Conservation (phyloP, 2,329 filamentous ascomycete genomes). For the Microcyclosporella mali region DNA sequence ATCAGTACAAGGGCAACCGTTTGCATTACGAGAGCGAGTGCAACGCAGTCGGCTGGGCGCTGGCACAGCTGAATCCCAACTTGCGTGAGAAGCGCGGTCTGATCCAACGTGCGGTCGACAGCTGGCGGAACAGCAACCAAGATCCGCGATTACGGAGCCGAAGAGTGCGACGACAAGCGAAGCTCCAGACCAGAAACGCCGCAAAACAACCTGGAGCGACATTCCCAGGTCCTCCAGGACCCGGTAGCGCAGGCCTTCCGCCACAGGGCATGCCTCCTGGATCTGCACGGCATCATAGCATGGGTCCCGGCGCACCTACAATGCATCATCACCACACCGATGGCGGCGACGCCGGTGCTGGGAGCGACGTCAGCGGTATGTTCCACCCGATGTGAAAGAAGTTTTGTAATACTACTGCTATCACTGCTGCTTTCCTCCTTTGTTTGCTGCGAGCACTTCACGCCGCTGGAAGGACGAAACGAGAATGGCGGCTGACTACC, state of each 20-base stretch:
- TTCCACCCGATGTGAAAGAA: slow-evolving; percentile 75
- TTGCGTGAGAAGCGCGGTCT: slow-evolving; percentile 88
- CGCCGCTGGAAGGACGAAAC: slow-evolving; percentile 14
- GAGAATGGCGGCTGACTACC: slow-evolving; percentile 15
- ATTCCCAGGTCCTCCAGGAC: slow-evolving; percentile 63
- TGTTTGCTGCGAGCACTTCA: slow-evolving; percentile 14
- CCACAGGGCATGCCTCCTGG: slow-evolving; percentile 54
- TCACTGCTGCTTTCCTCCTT: slow-evolving; percentile 6
- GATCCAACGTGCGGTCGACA: slow-evolving; percentile 95
- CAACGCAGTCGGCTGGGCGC: slow-evolving; percentile 98
- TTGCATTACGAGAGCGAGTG: slow-evolving; percentile 97
- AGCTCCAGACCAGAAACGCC: slow-evolving; percentile 69
- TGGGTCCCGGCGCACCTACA: slow-evolving; percentile 49
- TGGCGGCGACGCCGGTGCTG: slow-evolving; percentile 59
- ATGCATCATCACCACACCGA: slow-evolving; percentile 63
- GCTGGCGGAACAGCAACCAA: slow-evolving; percentile 98
- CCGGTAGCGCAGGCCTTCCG: slow-evolving; percentile 54
- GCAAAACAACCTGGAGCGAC: slow-evolving; percentile 37
- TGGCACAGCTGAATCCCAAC: slow-evolving; percentile 86
- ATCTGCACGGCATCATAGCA: slow-evolving; percentile 53
- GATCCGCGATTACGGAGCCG: slow-evolving; percentile 85
- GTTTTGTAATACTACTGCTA: slow-evolving; percentile 37
- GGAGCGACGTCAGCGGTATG: slow-evolving; percentile 84
- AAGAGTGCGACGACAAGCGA: slow-evolving; percentile 89
- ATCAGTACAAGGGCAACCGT: slow-evolving; percentile 92